These are phyloP conservation scores for Pezicula radicicola DNA, from an alignment of 2,329 filamentous ascomycete genomes.

Conservation along the genomic window DNA sequence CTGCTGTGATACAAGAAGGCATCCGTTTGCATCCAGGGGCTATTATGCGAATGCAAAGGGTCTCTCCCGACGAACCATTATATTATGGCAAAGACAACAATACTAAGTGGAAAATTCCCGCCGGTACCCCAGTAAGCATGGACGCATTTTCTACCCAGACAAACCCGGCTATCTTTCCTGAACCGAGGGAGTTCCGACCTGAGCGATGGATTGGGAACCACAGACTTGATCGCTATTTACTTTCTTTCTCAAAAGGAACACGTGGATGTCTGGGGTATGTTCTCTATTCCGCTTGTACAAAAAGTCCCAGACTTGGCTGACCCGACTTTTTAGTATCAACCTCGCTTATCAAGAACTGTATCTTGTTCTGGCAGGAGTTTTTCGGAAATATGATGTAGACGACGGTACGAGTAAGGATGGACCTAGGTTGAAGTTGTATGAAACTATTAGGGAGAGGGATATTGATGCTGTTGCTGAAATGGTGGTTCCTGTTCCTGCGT, in stretches of 20 bases:
- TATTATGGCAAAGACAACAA: conserved; percentile 20
- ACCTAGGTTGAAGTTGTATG: no score
- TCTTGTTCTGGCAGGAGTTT: conserved; percentile 23
- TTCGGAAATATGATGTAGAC: conserved; percentile 19
- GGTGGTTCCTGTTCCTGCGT: no score
- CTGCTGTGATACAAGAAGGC: conserved; percentile 23
- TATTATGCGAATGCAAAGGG: conserved; percentile 29
- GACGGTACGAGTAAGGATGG: no score
- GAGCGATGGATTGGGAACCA: conserved; percentile 27
- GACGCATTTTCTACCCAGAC: conserved; percentile 30
- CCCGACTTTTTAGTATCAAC: conserved; percentile 6
- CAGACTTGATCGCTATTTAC: neutral
- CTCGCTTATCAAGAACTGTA: conserved; percentile 31
- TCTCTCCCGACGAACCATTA: conserved; percentile 28
- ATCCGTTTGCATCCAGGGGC: conserved; percentile 32
- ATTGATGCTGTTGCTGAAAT: no score
- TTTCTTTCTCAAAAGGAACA: neutral
- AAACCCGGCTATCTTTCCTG: conserved; percentile 28
- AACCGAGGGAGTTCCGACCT: conserved; percentile 31
- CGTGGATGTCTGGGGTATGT: neutral
- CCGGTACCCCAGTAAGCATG: conserved; percentile 30
- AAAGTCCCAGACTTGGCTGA: no score
- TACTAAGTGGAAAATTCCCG: conserved; percentile 28
- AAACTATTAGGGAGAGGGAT: no score
- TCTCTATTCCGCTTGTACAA: no score